Base-by-base conservation (phyloP, 345 rosid genomes). In the Litchi chinensis region DNA sequence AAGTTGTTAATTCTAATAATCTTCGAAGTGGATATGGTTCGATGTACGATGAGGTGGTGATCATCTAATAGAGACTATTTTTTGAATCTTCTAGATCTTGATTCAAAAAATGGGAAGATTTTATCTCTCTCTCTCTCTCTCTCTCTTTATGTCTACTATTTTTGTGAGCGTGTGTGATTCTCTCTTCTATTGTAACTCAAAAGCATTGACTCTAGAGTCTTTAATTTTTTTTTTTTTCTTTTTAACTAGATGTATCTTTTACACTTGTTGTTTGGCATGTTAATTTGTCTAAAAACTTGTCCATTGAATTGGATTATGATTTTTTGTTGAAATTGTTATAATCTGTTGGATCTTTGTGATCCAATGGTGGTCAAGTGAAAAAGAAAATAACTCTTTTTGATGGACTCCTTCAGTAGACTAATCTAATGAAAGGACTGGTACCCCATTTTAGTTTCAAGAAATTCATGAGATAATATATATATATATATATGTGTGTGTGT, bases 191-290 rank as follows among this genome's bases (percentile, higher is more conserved):
- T 65, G 50, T 65, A 65, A 66, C 50, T 28, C 43, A 7, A 16
- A n/a, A 39, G 60, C 80, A 79, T 68, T 79, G 82, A 83, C 85
- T 76, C 66, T 60, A 44, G 46, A 18, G 79, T 78, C 82, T 18
- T 4, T 40, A n/a, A 65, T 8, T 72, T 57, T 57, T 1, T 32
- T 54, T 3, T 8, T 63, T 22, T 24, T 3, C 26, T 63, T 63
- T 63, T 63, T 62, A 21, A 63, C 67, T 24, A 37, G 32, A 65
- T 10, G 2, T 32, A 56, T 6, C 60, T 65, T 48, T 48, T 65
- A 19, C 71, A 11, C n/a, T 9, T 54, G n/a, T 54, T 54, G n/a
- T 8, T 6, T 63, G 40, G 9, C 46, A 50, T 66, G 50, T 75
- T 65, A 66, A 28, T 50, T 39, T 65, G 78, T 52, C 72, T n/a